Base-by-base conservation (phyloP, 306 rosid species). In the Datisca glomerata region DNA sequence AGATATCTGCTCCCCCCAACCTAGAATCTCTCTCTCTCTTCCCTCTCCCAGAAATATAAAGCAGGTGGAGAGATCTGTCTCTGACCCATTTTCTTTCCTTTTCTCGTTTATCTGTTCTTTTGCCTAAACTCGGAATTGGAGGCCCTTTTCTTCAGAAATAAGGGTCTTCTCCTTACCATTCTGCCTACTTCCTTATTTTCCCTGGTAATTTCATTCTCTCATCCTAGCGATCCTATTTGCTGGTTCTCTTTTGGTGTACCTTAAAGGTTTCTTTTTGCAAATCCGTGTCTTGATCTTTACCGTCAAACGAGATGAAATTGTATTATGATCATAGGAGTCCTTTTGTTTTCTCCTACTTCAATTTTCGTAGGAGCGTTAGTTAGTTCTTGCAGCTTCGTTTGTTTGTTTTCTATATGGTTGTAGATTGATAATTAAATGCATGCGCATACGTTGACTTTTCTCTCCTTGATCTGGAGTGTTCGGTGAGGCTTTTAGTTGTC, bases 71-170 rank as follows among this genome's bases (percentile, higher is more conserved):
- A 72, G 76, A 71, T 64, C 64, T 50, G 63, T 59, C 44, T 39
- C 47, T 51, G 72, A 53, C 54, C 64, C 63, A 18, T 49, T 56
- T 45, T 38, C 49, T 14, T 18, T 14, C 12, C 12, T 21, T 25
- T 43, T 23, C 47, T 20, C 10, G 22, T 23, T 46, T 46, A 44
- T 36, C 43, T 56, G 40, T 41, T 51, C 13, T 38, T 51, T 46
- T 36, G 41, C 56, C 48, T 14, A 8, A 56, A 56, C 49, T 74
- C 48, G 45, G 53, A 59, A 59, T 67, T 56, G 56, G 66, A 53
- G 80, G 55, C 63, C 70, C 76, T 55, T 68, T 65, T n/a, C 15
- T 18, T 29, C 57, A 32, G 51, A 66, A 14, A 14, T 8, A 49
- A 47, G 77, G 83, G 60, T 53, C 58, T 61, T 50, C 64, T 53